Conservation (phyloP, 352 stramenopile genomes). For the Globisporangium apiculatum region DNA sequence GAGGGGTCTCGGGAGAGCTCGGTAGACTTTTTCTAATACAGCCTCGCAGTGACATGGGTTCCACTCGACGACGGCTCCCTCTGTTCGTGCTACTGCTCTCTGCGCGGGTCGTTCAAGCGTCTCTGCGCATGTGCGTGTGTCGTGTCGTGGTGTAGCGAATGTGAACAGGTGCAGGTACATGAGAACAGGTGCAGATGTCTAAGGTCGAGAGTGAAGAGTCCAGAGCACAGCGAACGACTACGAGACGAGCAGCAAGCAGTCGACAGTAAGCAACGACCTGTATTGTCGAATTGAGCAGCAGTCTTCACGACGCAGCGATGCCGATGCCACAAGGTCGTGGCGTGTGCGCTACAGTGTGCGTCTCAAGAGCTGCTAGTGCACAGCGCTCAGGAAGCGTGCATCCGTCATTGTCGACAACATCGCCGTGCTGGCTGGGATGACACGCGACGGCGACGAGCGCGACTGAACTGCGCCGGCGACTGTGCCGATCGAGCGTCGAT, state of each 20-base stretch:
- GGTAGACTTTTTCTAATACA: slow-evolving; percentile 78
- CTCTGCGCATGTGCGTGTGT: neutral
- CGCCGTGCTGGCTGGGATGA: neutral
- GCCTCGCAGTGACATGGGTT: slow-evolving; percentile 72
- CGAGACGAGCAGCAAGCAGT: neutral
- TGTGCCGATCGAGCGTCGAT: slow-evolving; percentile 3
- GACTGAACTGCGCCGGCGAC: neutral
- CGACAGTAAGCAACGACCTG: too few species aligned
- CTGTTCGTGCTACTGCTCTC: neutral
- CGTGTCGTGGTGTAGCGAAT: neutral
- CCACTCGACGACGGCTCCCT: slow-evolving; percentile 20
- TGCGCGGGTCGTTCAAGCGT: neutral
- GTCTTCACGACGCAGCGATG: slow-evolving; percentile 5
- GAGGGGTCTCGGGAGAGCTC: slow-evolving; percentile 27
- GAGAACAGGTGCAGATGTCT: neutral
- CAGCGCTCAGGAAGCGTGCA: too few species aligned
- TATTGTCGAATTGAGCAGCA: too few species aligned
- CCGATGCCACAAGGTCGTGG: too few species aligned
- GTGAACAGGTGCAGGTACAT: neutral
- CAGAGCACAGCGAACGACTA: too few species aligned
- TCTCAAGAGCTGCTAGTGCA: too few species aligned
- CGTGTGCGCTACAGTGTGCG: too few species aligned
- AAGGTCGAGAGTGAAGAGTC: too few species aligned
- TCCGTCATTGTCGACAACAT: too few species aligned
- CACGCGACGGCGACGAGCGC: slow-evolving; percentile 2